Evolutionary conservation across 257 asterid genomes (phyloP).

Genomic region (Solanum tacnaense): DNA sequence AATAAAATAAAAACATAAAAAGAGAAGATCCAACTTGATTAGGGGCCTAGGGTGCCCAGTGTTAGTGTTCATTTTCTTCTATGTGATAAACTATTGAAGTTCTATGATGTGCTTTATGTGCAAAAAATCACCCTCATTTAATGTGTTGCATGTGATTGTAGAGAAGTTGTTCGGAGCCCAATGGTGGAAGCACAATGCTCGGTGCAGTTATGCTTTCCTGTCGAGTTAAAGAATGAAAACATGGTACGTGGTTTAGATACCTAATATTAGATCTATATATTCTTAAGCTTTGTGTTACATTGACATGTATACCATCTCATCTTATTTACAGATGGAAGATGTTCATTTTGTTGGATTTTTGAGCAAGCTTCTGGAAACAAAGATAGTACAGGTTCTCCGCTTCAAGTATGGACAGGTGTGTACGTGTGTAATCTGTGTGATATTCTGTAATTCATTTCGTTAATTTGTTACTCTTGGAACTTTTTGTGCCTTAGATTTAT

Average conservation of each 20-base stretch:
- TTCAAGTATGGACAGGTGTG: constrained; percentile 86
- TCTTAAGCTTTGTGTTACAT: not conserved
- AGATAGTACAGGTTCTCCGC: constrained; percentile 84
- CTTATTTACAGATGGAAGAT: constrained; percentile 61
- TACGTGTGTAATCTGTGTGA: not conserved
- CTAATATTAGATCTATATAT: not conserved
- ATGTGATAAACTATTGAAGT: not conserved
- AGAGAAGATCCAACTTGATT: not conserved
- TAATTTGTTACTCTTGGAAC: constrained; percentile 7
- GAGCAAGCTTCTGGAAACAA: constrained; percentile 94
- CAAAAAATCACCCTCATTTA: not conserved
- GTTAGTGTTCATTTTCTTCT: not conserved
- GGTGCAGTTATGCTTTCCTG: constrained; percentile 91
- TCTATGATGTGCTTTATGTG: not conserved
- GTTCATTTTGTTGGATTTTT: constrained; percentile 76
- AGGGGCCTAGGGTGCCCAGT: not conserved
- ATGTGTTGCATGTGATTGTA: constrained; percentile 26
- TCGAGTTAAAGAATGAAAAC: constrained; percentile 68
- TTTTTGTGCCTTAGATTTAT: constrained; percentile 49
- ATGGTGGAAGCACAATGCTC: constrained; percentile 99
- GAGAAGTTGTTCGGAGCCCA: constrained; percentile 88
- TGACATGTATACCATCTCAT: constrained; percentile 4
- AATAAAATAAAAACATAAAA: not conserved
- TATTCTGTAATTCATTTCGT: not conserved
- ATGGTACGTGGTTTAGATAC: constrained; percentile 31